Evolutionary conservation across 2,329 filamentous ascomycete genomes (phyloP).

Genomic region (Blumeria hordei): DNA sequence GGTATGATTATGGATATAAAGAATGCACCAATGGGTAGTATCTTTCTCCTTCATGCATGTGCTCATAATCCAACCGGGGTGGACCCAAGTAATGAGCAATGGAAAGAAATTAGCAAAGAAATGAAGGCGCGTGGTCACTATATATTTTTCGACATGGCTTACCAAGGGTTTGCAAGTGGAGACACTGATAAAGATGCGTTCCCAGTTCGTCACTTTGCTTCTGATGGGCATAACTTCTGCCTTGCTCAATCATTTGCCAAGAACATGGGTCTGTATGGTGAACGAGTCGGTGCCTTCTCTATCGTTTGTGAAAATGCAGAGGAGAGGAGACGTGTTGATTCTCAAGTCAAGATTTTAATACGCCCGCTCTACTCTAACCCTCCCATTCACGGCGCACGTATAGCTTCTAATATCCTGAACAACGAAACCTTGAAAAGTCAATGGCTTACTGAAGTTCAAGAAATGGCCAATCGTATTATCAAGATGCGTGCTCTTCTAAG

Average conservation of each 20-base stretch:
- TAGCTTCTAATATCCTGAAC: conserved; percentile 81
- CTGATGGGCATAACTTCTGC: conserved; percentile 70
- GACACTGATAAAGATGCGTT: conserved; percentile 85
- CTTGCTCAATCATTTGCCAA: conserved; percentile 92
- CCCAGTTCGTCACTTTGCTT: conserved; percentile 76
- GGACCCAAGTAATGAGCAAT: conserved; percentile 78
- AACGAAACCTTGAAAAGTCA: conserved; percentile 65
- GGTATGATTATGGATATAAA: conserved; percentile 82
- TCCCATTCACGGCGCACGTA: conserved; percentile 82
- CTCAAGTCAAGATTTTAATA: conserved; percentile 94
- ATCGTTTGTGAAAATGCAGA: conserved; percentile 64
- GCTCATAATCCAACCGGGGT: conserved; percentile 96
- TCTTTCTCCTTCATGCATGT: conserved; percentile 88
- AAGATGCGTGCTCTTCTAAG: conserved; percentile 88
- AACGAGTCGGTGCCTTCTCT: conserved; percentile 93
- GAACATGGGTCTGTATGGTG: conserved; percentile 99
- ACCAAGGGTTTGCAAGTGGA: conserved; percentile 91
- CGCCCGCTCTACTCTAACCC: conserved; percentile 97
- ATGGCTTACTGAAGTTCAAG: conserved; percentile 93
- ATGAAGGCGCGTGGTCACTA: conserved; percentile 75
- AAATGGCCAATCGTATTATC: conserved; percentile 97
- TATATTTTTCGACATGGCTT: conserved; percentile 98
- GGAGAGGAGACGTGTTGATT: conserved; percentile 89
- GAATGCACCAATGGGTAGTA: conserved; percentile 61
- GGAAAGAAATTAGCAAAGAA: conserved; percentile 68